Percentiles rank a stretch among this genome's conserved stretches.
These are phyloP conservation scores for Bipolaris zeicola DNA, from an alignment of 2,329 filamentous ascomycete species.

Conservation along the genomic window DNA sequence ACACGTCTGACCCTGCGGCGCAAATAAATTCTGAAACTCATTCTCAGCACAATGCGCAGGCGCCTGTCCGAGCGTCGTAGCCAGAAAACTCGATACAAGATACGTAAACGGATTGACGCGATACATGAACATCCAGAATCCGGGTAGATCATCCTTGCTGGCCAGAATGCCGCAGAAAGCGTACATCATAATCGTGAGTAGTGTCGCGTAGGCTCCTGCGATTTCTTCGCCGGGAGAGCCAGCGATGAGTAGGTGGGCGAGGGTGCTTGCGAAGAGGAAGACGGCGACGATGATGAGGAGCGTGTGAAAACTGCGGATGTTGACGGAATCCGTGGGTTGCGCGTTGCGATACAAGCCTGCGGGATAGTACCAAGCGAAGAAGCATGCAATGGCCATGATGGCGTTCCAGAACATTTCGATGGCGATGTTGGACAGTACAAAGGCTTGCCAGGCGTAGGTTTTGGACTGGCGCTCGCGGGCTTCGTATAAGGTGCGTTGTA, in stretches of 20 bases:
- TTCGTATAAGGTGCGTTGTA: conserved; percentile 63
- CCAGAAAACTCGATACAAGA: conserved; percentile 65
- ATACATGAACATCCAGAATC: conserved; percentile 83
- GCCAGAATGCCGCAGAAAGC: conserved; percentile 63
- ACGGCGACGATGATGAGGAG: conserved; percentile 66
- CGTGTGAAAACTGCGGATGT: conserved; percentile 71
- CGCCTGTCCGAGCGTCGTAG: conserved; percentile 51
- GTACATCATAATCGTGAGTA: conserved; percentile 63
- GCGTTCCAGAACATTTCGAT: conserved; percentile 66
- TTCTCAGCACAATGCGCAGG: conserved; percentile 54
- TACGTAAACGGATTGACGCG: conserved; percentile 71
- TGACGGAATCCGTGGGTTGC: conserved; percentile 59
- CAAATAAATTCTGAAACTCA: conserved; percentile 51
- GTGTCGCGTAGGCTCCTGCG: conserved; percentile 63
- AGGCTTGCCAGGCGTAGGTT: conserved; percentile 74
- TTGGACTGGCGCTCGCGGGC: conserved; percentile 67
- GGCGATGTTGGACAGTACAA: conserved; percentile 71
- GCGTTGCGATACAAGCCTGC: conserved; percentile 75
- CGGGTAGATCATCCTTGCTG: conserved; percentile 61
- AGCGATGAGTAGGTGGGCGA: conserved; percentile 74
- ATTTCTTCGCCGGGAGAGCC: conserved; percentile 71
- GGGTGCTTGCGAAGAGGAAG: conserved; percentile 67
- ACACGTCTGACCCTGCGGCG: conserved; percentile 49
- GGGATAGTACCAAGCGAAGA: conserved; percentile 63
- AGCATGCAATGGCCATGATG: conserved; percentile 58